Percentiles rank a stretch among this genome's conserved stretches.
Conservation (phyloP, 805 yeast genomes). For the Naumovozyma baii region DNA sequence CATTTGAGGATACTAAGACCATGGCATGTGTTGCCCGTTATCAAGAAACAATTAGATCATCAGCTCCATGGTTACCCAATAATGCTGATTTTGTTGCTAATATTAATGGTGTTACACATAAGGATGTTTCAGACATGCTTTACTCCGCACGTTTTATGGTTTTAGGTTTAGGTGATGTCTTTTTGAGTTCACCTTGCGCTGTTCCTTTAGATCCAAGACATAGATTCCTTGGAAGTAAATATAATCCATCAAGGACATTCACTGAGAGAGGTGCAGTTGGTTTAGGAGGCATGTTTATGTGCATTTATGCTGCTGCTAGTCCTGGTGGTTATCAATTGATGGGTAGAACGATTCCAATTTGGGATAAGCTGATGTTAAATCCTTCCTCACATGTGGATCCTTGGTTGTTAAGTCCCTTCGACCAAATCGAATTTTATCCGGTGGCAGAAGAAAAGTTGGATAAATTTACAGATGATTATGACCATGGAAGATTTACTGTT, state of each 20-base stretch:
- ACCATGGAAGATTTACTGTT: slow-evolving; percentile 71
- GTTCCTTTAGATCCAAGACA: slow-evolving; percentile 97
- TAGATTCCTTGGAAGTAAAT: slow-evolving; percentile 82
- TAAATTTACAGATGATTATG: slow-evolving; percentile 54
- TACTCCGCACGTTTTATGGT: slow-evolving; percentile 88
- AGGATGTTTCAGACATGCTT: slow-evolving; percentile 71
- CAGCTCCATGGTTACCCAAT: slow-evolving; percentile 97
- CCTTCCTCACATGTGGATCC: slow-evolving; percentile 55
- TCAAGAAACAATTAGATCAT: slow-evolving; percentile 83
- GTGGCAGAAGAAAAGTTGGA: slow-evolving; percentile 81
- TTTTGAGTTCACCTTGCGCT: slow-evolving; percentile 97
- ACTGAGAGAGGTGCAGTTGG: slow-evolving; percentile 98
- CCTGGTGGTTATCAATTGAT: slow-evolving; percentile 98
- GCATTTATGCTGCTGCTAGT: slow-evolving; percentile 94
- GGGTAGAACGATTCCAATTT: slow-evolving; percentile 93
- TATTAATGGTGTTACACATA: slow-evolving; percentile 71
- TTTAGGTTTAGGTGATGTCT: slow-evolving; percentile 92
- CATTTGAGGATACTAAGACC: slow-evolving; percentile 87
- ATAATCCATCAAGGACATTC: slow-evolving; percentile 91
- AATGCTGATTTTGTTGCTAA: slow-evolving; percentile 91
- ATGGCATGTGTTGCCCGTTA: slow-evolving; percentile 84
- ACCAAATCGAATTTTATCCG: slow-evolving; percentile 90
- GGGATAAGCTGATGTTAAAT: slow-evolving; percentile 88
- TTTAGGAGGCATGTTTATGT: slow-evolving; percentile 98
- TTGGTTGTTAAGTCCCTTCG: slow-evolving; percentile 88